A percentile compares a stretch with the other conserved stretches of the same genome.
Conservation (phyloP, 495 filamentous ascomycete species). For the Aspergillus sclerotiicarbonarius region DNA sequence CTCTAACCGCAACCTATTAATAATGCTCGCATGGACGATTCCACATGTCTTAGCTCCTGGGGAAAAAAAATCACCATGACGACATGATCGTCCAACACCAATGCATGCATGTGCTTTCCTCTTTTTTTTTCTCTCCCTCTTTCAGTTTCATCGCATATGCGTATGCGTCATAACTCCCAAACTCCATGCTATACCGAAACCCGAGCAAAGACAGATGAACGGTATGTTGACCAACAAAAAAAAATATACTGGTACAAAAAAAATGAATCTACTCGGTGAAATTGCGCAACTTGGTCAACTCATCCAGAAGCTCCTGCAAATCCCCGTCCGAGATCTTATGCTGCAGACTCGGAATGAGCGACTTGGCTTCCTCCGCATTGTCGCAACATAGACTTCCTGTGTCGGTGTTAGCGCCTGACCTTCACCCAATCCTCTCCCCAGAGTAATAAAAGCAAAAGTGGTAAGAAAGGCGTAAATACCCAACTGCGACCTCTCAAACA, state of each 20-base stretch:
- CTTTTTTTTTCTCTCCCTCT: neutral
- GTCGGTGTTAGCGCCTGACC: neutral
- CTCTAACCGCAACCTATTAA: too few relatives aligned
- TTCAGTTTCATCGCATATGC: neutral
- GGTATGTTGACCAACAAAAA: neutral
- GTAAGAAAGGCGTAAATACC: slow-evolving; percentile 56
- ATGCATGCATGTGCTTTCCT: neutral
- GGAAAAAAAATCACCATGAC: too few relatives aligned
- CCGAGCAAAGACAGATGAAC: neutral
- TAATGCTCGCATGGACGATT: too few relatives aligned
- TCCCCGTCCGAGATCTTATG: slow-evolving; percentile 87
- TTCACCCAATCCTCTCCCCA: too few relatives aligned
- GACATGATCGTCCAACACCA: neutral
- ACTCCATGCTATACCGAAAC: slow-evolving; percentile 17
- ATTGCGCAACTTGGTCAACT: slow-evolving; percentile 76
- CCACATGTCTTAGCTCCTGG: too few relatives aligned
- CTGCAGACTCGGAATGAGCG: slow-evolving; percentile 83
- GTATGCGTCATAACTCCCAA: slow-evolving; percentile 9
- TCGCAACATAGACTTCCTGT: slow-evolving; percentile 88
- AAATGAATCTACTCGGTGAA: slow-evolving; percentile 44
- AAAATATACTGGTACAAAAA: neutral
- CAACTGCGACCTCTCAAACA: slow-evolving; percentile 90
- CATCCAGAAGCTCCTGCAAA: slow-evolving; percentile 80
- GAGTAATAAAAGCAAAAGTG: slow-evolving; percentile 7
- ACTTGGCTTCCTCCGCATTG: slow-evolving; percentile 91